Base-by-base conservation (phyloP, 75 land plant genomes). In the Pseudotsuga menziesii region DNA sequence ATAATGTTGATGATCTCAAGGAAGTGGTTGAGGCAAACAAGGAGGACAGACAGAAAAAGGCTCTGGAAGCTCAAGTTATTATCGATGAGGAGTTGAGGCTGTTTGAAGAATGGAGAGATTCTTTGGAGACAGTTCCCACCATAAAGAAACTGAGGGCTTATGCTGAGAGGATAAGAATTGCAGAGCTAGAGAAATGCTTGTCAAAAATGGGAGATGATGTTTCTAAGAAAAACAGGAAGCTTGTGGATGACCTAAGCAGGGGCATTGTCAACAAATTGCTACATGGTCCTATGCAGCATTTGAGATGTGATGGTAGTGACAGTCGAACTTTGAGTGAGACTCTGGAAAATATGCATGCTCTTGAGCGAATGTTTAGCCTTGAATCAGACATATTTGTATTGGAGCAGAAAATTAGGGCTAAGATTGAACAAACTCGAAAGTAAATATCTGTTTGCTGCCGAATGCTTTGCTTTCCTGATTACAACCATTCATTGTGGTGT, bases 21-120 rank as follows among this genome's bases (percentile, higher is more conserved):
- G 98, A 94, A 74, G 98, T 94, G 11, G 97, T 94, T 39, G 98
- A 90, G 44, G 95, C 95, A 15, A 92, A 94, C 79, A 88, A 92
- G 74, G 98, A 94, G 79, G 98, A 92, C 25, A 75, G 95, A 66
- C 83, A 80, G 26, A 79, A 89, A 52, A 92, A 92, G 81, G 98
- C 98, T 7, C 80, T 89, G 87, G 95, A 90, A 88, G 98, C 98
- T 27, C 93, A 90, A 59, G 82, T 85, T 23, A 92, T 94, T 57
- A 92, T 94, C 48, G 80, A 75, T 12, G 95, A 94, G 54, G 98
- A 92, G 76, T 63, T 89, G 15, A 82, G 85, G 63, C 85, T 80
- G 72, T 94, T 94, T 73, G 97, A 92, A 76, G 94, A 89, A 20
- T 92, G 97, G 97, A 82, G 94, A 62, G 97, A 92, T 79, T 92